Conservation (phyloP, 2,329 filamentous ascomycete genomes). For the Fusarium algeriense region DNA sequence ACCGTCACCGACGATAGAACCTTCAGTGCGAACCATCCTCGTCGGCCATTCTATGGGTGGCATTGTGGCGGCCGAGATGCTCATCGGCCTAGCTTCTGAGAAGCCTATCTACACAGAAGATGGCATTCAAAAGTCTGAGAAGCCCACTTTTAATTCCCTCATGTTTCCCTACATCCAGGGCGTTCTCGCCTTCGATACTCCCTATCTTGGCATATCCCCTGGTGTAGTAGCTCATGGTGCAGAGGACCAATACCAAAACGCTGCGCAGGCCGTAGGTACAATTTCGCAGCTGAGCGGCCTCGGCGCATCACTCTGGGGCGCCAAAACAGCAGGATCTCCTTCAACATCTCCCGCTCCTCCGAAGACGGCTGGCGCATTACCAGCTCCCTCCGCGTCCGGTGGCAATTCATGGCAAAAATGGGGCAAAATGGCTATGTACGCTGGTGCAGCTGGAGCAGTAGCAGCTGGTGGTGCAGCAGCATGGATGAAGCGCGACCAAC, state of each 20-base stretch:
- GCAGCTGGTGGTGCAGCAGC: constrained; percentile 86
- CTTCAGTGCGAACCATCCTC: constrained; percentile 83
- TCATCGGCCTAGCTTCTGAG: constrained; percentile 76
- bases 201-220: constrained; percentile 84
- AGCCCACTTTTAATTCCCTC: constrained; percentile 66
- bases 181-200: constrained; percentile 93
- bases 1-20: constrained; percentile 86
- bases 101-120: constrained; percentile 64
- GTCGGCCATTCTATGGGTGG: constrained; percentile 93
- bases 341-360: constrained; percentile 34
- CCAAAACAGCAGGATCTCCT: constrained; percentile 46
- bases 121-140: constrained; percentile 54
- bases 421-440: constrained; percentile 87
- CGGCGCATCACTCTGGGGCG: constrained; percentile 76
- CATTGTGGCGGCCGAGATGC: constrained; percentile 91
- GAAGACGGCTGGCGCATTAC: constrained; percentile 43
- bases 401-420: constrained; percentile 76
- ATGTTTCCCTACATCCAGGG: constrained; percentile 96
- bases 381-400: constrained; percentile 46
- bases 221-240: constrained; percentile 88
- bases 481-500: constrained; percentile 85
- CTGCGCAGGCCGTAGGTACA: constrained; percentile 76
- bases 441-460: constrained; percentile 85
- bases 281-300: constrained; percentile 75
- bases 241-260: constrained; percentile 83